These are phyloP conservation scores for Carex arenaria DNA, from an alignment of 202 grass and related monocot genomes.

Conservation along the genomic window DNA sequence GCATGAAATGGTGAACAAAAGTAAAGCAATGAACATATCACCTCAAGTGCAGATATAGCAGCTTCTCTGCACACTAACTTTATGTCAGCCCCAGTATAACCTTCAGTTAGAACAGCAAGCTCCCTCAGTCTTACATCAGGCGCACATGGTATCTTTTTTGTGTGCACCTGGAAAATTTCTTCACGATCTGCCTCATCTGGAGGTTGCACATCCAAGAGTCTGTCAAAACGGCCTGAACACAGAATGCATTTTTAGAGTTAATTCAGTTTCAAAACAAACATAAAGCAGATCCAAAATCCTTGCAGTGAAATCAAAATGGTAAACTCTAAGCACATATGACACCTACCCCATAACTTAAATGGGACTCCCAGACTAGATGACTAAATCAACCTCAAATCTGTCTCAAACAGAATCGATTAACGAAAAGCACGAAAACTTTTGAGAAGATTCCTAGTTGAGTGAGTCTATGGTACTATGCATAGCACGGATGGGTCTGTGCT, in stretches of 20 bases:
- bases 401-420: not conserved
- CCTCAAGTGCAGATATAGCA: constrained; percentile 74
- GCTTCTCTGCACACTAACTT: constrained; percentile 82
- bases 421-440: not conserved
- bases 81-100: constrained; percentile 91
- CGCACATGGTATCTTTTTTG: constrained; percentile 48
- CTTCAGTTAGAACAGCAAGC: constrained; percentile 75
- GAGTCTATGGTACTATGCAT: no score
- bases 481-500: no score
- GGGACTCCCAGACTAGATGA: not conserved
- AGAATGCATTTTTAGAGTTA: constrained; percentile 17
- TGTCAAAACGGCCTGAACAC: constrained; percentile 85
- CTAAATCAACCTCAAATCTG: not conserved
- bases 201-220: constrained; percentile 72
- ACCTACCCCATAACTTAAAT: not conserved
- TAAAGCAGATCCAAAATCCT: not conserved
- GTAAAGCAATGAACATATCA: constrained; percentile 25
- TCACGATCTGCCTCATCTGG: constrained; percentile 62
- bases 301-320: not conserved
- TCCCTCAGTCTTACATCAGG: constrained; percentile 48
- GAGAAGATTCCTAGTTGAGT: not conserved
- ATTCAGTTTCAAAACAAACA: not conserved
- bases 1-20: not conserved
- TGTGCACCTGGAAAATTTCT: constrained; percentile 78
- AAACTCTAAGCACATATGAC: not conserved